A percentile compares a stretch with the other conserved stretches of the same genome.
Evolutionary conservation across 2,329 filamentous ascomycete genomes (phyloP).

Genomic region (Macroventuria anomochaeta): DNA sequence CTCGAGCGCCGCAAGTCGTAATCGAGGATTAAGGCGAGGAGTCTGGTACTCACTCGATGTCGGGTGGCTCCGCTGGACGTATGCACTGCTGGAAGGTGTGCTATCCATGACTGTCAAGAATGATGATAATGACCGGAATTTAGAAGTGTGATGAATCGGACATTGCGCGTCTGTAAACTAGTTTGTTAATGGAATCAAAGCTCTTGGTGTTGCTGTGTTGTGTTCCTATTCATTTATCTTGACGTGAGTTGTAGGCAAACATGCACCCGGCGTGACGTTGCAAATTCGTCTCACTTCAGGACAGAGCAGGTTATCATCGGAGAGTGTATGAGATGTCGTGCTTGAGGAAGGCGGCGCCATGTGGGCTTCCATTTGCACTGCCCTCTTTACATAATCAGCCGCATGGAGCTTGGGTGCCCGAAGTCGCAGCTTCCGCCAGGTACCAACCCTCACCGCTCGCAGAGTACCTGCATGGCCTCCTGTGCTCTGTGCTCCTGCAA

Average conservation of each 20-base stretch:
- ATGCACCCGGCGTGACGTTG: neutral
- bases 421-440: neutral
- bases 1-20: slow-evolving; percentile 34
- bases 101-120: neutral
- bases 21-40: neutral
- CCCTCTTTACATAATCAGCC: slow-evolving; percentile 10
- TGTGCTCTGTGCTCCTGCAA: slow-evolving; percentile 5
- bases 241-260: too few species aligned
- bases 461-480: slow-evolving; percentile 15
- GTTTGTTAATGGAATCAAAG: neutral
- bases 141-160: neutral
- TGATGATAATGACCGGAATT: neutral
- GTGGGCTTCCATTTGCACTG: slow-evolving; percentile 1
- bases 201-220: neutral
- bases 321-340: neutral
- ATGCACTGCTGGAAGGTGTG: slow-evolving; percentile 2
- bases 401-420: neutral
- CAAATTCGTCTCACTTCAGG: too few species aligned
- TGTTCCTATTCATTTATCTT: neutral
- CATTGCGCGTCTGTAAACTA: neutral
- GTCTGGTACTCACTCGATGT: neutral
- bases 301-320: too few species aligned
- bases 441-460: slow-evolving; percentile 5
- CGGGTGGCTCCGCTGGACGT: slow-evolving; percentile 5
- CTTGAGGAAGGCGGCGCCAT: neutral